A percentile compares a stretch with the other conserved stretches of the same genome.
Evolutionary conservation across 192 early-diverging fungal genomes (phyloP).

Genomic region (Physocladia obscura): DNA sequence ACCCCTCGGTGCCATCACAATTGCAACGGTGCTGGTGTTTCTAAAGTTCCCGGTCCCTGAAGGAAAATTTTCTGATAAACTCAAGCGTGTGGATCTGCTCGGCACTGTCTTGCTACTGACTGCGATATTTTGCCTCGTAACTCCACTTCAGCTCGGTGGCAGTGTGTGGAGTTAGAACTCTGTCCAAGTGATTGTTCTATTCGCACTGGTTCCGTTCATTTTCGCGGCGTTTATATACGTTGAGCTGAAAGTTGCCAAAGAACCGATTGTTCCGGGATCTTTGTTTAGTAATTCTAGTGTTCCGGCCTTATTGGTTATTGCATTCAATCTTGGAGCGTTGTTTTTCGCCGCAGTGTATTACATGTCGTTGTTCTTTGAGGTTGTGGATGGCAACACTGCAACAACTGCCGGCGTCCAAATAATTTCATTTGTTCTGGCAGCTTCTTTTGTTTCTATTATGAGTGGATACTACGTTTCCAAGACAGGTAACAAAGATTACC

Average conservation of each 20-base stretch:
- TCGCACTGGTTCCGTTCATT: slow-evolving; percentile 38
- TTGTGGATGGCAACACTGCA: slow-evolving; percentile 73
- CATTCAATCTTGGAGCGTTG: slow-evolving; percentile 47
- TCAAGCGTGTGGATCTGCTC: slow-evolving; percentile 66
- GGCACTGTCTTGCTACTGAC: slow-evolving; percentile 58
- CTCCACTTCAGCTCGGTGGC: slow-evolving; percentile 73
- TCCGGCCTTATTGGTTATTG: slow-evolving; percentile 29
- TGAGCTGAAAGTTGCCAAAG: slow-evolving; percentile 63
- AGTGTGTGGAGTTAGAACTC: slow-evolving; percentile 69
- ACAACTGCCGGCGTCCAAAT: slow-evolving; percentile 74
- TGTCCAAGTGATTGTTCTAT: slow-evolving; percentile 58
- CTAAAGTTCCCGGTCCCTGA: slow-evolving; percentile 58
- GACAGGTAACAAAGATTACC: no score
- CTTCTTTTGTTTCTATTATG: slow-evolving; percentile 65
- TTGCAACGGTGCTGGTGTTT: slow-evolving; percentile 54
- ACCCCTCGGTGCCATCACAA: slow-evolving; percentile 70
- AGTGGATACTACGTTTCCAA: slow-evolving; percentile 65
- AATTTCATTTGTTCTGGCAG: slow-evolving; percentile 73
- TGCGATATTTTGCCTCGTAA: slow-evolving; percentile 57
- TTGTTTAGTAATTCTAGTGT: slow-evolving; percentile 60
- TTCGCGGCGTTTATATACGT: slow-evolving; percentile 52
- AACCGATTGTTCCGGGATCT: slow-evolving; percentile 72
- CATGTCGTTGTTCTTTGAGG: slow-evolving; percentile 62
- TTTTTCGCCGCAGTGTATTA: slow-evolving; percentile 68
- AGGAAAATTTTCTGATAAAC: slow-evolving; percentile 57